These are phyloP conservation scores for Coelastrella sp. DNA, from an alignment of 139 green algal genomes.

Conservation along the genomic window DNA sequence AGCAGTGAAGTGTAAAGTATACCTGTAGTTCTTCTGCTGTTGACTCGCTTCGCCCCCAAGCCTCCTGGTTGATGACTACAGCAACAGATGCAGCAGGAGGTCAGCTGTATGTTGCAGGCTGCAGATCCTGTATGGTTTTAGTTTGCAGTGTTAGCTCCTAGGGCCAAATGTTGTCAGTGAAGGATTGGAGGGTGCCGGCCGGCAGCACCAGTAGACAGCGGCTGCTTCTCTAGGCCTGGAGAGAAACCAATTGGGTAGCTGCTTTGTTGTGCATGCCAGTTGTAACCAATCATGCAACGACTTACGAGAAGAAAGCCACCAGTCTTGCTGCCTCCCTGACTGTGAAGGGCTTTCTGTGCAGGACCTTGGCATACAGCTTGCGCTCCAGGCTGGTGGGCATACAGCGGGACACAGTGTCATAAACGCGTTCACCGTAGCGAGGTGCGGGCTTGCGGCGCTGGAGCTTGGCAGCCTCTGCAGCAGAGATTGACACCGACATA, in stretches of 20 bases:
- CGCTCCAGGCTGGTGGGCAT: slow-evolving; percentile 66
- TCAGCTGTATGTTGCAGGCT: too few relatives aligned
- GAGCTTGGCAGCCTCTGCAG: slow-evolving; percentile 56
- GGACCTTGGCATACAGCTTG: slow-evolving; percentile 65
- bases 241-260: background rate
- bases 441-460: slow-evolving; percentile 57
- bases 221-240: too few relatives aligned
- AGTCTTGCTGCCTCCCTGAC: slow-evolving; percentile 61
- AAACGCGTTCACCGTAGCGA: slow-evolving; percentile 68
- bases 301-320: slow-evolving; percentile 11
- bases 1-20: background rate
- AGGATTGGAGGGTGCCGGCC: too few relatives aligned
- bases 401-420: slow-evolving; percentile 62
- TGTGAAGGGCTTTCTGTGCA: slow-evolving; percentile 15
- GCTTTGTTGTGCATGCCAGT: background rate
- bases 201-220: too few relatives aligned
- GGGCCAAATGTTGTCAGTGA: too few relatives aligned
- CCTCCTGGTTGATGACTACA: background rate
- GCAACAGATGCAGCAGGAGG: background rate
- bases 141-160: too few relatives aligned
- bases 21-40: background rate
- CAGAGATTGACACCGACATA: background rate
- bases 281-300: background rate
- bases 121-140: too few relatives aligned
- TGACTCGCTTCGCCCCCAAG: background rate